Conservation (phyloP, 2,329 filamentous ascomycete species). For the Cercospora janseana region DNA sequence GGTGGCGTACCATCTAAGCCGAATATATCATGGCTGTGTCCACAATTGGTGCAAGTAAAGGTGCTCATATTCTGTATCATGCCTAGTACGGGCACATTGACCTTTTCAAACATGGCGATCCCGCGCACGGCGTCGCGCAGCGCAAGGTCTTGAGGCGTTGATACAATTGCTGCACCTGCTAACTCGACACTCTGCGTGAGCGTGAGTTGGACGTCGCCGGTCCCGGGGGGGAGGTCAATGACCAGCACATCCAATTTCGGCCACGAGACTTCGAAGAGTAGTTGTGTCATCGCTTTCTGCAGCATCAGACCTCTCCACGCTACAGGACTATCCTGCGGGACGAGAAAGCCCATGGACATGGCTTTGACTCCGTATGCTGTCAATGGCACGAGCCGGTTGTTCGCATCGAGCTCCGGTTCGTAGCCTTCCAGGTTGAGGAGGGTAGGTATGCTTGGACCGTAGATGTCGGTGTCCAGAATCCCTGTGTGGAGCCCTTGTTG, state of each 20-base stretch:
- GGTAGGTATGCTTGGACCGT: slow-evolving; percentile 91
- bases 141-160: slow-evolving; percentile 89
- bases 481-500: slow-evolving; percentile 77
- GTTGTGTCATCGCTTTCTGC: slow-evolving; percentile 92
- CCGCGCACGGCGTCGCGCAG: slow-evolving; percentile 90
- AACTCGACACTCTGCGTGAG: slow-evolving; percentile 92
- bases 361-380: slow-evolving; percentile 95
- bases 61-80: slow-evolving; percentile 91
- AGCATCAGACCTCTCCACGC: slow-evolving; percentile 98
- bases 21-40: slow-evolving; percentile 39
- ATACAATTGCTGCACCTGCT: slow-evolving; percentile 75
- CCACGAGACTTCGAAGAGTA: slow-evolving; percentile 95
- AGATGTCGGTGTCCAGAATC: slow-evolving; percentile 94
- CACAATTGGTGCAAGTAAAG: slow-evolving; percentile 69
- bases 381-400: slow-evolving; percentile 79
- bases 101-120: slow-evolving; percentile 87
- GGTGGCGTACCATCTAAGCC: slow-evolving; percentile 35
- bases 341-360: slow-evolving; percentile 97
- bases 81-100: slow-evolving; percentile 76
- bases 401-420: slow-evolving; percentile 34
- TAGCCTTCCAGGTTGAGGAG: slow-evolving; percentile 61
- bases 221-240: slow-evolving; percentile 88
- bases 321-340: slow-evolving; percentile 75
- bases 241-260: slow-evolving; percentile 83
- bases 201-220: slow-evolving; percentile 93